Conservation (phyloP, 2,329 filamentous ascomycete genomes). For the Chrysoporthe puriensis region DNA sequence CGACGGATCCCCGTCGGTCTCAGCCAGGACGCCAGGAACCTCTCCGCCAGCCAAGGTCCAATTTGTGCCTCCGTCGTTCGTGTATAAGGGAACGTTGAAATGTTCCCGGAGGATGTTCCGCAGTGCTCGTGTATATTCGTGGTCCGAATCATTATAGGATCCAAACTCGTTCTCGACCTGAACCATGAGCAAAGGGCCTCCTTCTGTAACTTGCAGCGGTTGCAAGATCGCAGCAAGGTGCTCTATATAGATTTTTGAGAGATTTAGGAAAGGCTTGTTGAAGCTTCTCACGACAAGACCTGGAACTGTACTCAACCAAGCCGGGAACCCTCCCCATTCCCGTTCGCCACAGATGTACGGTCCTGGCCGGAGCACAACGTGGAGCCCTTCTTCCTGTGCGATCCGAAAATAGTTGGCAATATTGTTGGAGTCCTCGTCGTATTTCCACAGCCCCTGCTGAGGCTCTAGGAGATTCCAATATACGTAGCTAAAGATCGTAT, state of each 20-base stretch:
- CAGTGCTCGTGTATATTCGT: constrained; percentile 46
- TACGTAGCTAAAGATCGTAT: constrained; percentile 55
- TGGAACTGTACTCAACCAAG: constrained; percentile 47
- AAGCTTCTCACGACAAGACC: constrained; percentile 46
- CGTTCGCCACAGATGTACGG: constrained; percentile 54
- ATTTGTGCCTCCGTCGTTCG: constrained; percentile 52
- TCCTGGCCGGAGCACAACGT: constrained; percentile 50
- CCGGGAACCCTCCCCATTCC: constrained; percentile 54
- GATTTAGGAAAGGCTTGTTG: constrained; percentile 45
- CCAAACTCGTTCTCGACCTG: constrained; percentile 58
- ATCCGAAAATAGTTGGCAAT: constrained; percentile 52
- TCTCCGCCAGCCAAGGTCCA: constrained; percentile 47
- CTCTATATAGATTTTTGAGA: constrained; percentile 43
- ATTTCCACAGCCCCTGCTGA: constrained; percentile 41
- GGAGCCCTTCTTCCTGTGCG: constrained; percentile 50
- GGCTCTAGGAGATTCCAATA: constrained; percentile 56
- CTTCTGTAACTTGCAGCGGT: constrained; percentile 43
- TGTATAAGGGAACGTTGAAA: constrained; percentile 51
- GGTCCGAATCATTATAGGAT: constrained; percentile 47
- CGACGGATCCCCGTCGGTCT: constrained; percentile 49
- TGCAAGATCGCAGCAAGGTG: constrained; percentile 43
- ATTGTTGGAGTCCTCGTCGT: constrained; percentile 46
- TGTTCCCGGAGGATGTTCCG: constrained; percentile 45
- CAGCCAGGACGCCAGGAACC: constrained; percentile 49
- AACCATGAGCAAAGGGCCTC: constrained; percentile 53